phyloP scores from a whole-genome alignment of 352 stramenopile species.

The Pythium rishiriense region DNA sequence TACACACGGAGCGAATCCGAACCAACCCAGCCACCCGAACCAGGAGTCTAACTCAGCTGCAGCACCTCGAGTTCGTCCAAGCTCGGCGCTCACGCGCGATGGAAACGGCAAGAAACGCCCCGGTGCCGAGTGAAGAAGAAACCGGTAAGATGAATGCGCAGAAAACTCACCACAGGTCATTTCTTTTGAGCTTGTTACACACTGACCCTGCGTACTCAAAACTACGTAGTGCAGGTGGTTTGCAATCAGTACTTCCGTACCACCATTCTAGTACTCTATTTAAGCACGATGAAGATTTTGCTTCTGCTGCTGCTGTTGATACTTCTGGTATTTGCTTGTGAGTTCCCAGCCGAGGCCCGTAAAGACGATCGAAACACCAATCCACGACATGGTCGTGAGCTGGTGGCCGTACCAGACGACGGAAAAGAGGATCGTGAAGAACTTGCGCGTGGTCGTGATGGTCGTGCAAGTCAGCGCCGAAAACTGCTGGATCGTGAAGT shows the following conservation, averaged over 20 bases:
- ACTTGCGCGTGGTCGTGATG: conserved; percentile 99
- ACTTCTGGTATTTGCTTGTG: conserved; percentile 86
- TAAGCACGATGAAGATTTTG: conserved; percentile 30
- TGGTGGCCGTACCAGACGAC: conserved; percentile 96
- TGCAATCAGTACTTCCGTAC: no score
- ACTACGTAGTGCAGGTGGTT: conserved; percentile 2
- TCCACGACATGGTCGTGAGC: conserved; percentile 91
- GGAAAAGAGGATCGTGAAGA: conserved; percentile 99
- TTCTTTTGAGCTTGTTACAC: not conserved
- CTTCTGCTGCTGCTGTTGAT: conserved; percentile 58
- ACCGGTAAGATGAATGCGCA: not conserved
- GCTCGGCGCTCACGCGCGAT: conserved; percentile 36
- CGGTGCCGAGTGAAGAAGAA: conserved; percentile 29
- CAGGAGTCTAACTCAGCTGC: conserved; percentile 14
- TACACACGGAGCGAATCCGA: not conserved
- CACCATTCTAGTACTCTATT: conserved; percentile 20
- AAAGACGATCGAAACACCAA: conserved; percentile 91
- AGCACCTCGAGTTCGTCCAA: conserved; percentile 35
- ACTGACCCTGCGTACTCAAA: not conserved
- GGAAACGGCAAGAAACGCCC: conserved; percentile 33
- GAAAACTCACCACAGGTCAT: not conserved
- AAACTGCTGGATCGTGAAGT: conserved; percentile 98
- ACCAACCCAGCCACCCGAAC: conserved; percentile 11
- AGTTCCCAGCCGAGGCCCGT: conserved; percentile 84
- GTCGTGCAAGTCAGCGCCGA: conserved; percentile 98